These are phyloP conservation scores for Apophysomyces trapeziformis DNA, from an alignment of 371 early-diverging fungal species.

Conservation along the genomic window DNA sequence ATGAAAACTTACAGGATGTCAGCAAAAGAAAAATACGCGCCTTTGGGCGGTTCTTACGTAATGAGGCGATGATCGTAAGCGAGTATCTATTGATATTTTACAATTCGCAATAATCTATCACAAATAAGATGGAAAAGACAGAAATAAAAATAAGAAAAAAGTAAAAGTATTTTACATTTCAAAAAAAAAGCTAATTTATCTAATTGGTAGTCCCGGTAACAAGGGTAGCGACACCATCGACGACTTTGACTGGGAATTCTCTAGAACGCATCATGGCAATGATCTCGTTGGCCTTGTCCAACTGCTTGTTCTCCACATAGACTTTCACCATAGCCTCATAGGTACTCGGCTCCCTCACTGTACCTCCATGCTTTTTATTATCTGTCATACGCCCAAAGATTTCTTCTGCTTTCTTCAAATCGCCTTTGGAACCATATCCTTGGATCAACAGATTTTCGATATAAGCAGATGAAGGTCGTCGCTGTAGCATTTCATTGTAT, in stretches of 20 bases:
- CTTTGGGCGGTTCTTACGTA: too few species aligned
- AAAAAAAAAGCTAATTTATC: background rate
- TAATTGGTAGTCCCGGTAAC: slow-evolving; percentile 11
- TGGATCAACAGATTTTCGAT: slow-evolving; percentile 68
- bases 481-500: slow-evolving; percentile 45
- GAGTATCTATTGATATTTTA: background rate
- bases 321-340: slow-evolving; percentile 66
- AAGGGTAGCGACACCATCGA: slow-evolving; percentile 42
- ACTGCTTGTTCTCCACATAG: slow-evolving; percentile 50
- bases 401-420: slow-evolving; percentile 45
- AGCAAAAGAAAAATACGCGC: too few species aligned
- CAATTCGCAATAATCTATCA: background rate
- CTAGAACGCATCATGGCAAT: slow-evolving; percentile 39
- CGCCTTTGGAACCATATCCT: slow-evolving; percentile 45
- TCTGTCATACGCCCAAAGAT: slow-evolving; percentile 53
- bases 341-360: slow-evolving; percentile 61
- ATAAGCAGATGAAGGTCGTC: slow-evolving; percentile 54
- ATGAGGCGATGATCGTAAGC: background rate
- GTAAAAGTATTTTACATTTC: background rate
- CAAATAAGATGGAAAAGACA: background rate
- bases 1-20: too few species aligned
- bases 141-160: background rate
- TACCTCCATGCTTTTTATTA: slow-evolving; percentile 21
- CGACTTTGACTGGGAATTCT: slow-evolving; percentile 45
- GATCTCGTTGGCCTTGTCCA: slow-evolving; percentile 41